Evolutionary conservation across 805 yeast genomes (phyloP), one percentile per base, ranked within the genome.

Genomic region (Metschnikowia kofuensis): DNA sequence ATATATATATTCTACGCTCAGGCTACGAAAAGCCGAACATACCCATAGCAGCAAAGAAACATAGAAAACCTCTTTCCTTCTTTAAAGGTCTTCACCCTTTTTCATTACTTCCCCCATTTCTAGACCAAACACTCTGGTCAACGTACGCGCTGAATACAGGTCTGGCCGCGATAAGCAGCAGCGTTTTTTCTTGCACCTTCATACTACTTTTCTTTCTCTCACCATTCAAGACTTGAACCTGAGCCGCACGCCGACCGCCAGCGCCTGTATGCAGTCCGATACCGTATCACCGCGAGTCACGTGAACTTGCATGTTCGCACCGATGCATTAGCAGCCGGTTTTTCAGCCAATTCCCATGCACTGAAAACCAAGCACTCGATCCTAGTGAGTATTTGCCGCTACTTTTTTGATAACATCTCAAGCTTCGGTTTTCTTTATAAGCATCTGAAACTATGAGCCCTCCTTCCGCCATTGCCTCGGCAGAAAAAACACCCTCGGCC

Each of bases 301-400:
- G 54, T 51, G 54, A 45, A 42, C 47, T 51, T 51, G 54, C 54
- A 51, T 40, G 37, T 32, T 51, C 40, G 28, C 38, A 27, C 28
- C 34, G 15, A 6, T 9, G n/a, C 30, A 41, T 21, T 13, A 21
- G 28, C 16, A 12, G n/a, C n/a, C n/a, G n/a, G 34, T 21, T 41
- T 41, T 21, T 21, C 38, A 41, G 38, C 44, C 44, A 21, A 41
- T 41, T 11, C 32, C 28, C 26, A 27, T 15, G 32, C 42, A 36
- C 44, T 28, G 8, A 44, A 42, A 44, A 7, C 30, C 37, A 29
- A 38, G 21, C 37, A 26, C 39, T 35, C 37, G 38, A 7, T 10
- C 7, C 31, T 10, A 29, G 31, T 8, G 31, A 28, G 31, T 42
- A 28, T 34, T 38, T 14, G 37, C 34, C 39, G n/a, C n/a, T n/a